Evolutionary conservation across 1,139 yeast species (phyloP), one percentile per base, ranked within the genome.

Genomic region (Suhomyces taliae): DNA sequence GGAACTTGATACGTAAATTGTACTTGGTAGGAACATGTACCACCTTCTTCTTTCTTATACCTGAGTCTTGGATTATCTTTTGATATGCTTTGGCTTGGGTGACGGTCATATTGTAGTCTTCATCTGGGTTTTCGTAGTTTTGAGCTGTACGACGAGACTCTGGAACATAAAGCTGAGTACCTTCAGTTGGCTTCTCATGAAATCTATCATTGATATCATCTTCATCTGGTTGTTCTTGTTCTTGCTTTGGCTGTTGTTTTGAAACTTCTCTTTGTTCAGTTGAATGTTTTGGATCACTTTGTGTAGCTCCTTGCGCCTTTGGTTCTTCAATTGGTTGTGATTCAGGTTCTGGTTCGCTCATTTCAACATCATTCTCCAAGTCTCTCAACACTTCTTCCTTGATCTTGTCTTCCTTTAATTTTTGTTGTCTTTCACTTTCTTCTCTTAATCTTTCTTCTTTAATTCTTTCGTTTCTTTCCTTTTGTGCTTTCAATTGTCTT

Each of bases 11-110:
- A 43, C 87, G 64, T 9, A 82, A 66, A 27, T 68, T 64, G 53
- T 69, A 72, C 36, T 58, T 57, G 3, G 56, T 45, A 1, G 73
- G 72, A 6, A 33, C 37, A 34, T 69, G 60, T n/a, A 62, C 59
- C 2, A 64, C 49, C 40, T 55, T 55, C 53, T 67, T 60, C 48
- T 62, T 60, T 49, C 64, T 61, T 62, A 64, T 65, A 29, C 72
- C 74, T 27, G 71, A 69, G 41, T 69, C 67, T 14, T 74, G 62
- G 37, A 82, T 65, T 46, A 77, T 61, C 41, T 70, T 66, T 55
- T 78, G 84, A 56, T 82, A 82, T 12, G 68, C 69, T 53, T 75
- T 76, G 1, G 82, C 85, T 49, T 81, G 84, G 8, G 74, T 66
- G 1, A 79, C 70, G 0, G 85, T 77, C 57, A 81, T 60, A 35